Conservation (phyloP, 2,329 filamentous ascomycete species). For the Aspergillus sp. region DNA sequence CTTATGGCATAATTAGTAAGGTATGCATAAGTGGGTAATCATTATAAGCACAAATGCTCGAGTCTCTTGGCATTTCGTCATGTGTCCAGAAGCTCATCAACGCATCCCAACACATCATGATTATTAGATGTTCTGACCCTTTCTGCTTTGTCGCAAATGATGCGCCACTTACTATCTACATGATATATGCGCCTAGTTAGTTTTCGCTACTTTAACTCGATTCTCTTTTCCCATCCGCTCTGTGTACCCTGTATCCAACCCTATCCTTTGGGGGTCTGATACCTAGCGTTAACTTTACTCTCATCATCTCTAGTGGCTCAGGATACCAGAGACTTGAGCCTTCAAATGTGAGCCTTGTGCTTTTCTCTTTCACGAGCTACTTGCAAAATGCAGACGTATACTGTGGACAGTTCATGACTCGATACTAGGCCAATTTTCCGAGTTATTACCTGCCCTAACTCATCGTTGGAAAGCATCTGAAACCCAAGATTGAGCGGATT, state of each 20-base stretch:
- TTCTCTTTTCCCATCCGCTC: neutral
- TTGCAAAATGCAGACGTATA: slow-evolving; percentile 5
- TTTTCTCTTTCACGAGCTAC: neutral
- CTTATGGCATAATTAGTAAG: slow-evolving; percentile 5
- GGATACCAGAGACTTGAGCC: neutral
- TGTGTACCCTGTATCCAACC: neutral
- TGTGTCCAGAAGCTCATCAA: neutral
- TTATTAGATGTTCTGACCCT: neutral
- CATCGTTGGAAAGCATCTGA: neutral
- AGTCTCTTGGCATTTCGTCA: neutral
- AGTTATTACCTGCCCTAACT: neutral
- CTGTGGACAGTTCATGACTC: slow-evolving; percentile 10
- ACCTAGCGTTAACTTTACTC: neutral
- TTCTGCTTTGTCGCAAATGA: neutral
- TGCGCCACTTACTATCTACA: neutral
- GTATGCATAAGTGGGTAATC: too few relatives aligned
- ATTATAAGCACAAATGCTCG: neutral
- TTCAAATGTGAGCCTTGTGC: slow-evolving; percentile 7
- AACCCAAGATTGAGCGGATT: neutral
- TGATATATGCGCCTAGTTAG: slow-evolving; percentile 3
- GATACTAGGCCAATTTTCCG: neutral
- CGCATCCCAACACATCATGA: neutral
- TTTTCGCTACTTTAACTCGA: neutral
- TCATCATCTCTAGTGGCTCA: neutral
- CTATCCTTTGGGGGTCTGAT: neutral